phyloP scores from a whole-genome alignment of 352 stramenopile genomes.

The Pythium sukuiense region DNA sequence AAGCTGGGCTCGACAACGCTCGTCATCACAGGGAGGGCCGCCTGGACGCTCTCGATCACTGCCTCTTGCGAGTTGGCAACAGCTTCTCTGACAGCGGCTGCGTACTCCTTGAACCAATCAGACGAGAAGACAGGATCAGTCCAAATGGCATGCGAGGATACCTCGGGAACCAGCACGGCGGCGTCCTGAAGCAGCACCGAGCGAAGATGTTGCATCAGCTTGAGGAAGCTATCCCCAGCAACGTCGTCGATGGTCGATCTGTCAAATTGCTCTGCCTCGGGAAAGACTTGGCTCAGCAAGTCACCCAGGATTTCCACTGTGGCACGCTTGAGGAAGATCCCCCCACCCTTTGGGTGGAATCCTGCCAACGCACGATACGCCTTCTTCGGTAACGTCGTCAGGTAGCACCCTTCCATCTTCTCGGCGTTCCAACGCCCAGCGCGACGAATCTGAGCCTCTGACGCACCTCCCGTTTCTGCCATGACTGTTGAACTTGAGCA shows the following conservation, averaged over 20 bases:
- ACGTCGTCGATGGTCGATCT: background rate
- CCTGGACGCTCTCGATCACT: background rate
- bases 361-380: constrained; percentile 17
- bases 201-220: background rate
- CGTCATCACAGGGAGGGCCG: background rate
- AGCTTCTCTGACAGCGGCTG: background rate
- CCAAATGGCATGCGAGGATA: background rate
- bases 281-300: background rate
- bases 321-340: constrained; percentile 14
- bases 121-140: background rate
- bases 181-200: background rate
- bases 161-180: background rate
- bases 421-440: constrained; percentile 3
- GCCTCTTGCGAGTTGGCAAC: background rate
- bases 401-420: constrained; percentile 21
- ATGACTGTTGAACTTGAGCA: constrained; percentile 5
- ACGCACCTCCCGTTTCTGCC: background rate
- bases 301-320: background rate
- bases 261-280: background rate
- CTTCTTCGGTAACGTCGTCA: constrained; percentile 21
- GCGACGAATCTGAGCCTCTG: constrained; percentile 5
- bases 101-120: background rate
- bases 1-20: background rate
- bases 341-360: constrained; percentile 6
- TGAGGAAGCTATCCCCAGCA: background rate